A percentile compares a stretch with the other conserved stretches of the same genome.
These are phyloP conservation scores for Hansenula anomala DNA, from an alignment of 1,139 yeast genomes.

Conservation along the genomic window DNA sequence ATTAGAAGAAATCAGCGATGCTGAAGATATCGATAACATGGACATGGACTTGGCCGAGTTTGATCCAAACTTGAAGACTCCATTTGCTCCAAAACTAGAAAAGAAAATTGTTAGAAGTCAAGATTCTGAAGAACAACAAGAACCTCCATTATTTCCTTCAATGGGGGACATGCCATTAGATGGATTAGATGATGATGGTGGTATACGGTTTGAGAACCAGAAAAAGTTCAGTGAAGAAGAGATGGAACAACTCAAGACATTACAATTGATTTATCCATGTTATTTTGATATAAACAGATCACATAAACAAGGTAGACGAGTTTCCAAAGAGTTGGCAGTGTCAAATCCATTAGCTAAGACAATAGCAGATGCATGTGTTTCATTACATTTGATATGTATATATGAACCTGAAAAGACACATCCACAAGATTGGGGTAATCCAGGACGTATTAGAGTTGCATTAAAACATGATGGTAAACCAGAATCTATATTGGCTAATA, in stretches of 20 bases:
- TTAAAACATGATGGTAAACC: conserved; percentile 46
- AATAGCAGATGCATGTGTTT: conserved; percentile 57
- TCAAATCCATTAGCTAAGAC: conserved; percentile 84
- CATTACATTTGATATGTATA: conserved; percentile 33
- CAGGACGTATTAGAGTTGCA: conserved; percentile 84
- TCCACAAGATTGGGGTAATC: conserved; percentile 97
- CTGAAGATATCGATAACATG: conserved; percentile 82
- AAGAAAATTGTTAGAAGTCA: conserved; percentile 63
- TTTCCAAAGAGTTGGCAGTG: conserved; percentile 61
- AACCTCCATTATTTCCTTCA: conserved; percentile 15
- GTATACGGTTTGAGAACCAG: conserved; percentile 20
- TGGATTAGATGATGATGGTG: conserved; percentile 12
- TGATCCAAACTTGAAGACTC: conserved; percentile 68
- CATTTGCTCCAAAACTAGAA: conserved; percentile 63
- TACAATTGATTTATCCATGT: conserved; percentile 83
- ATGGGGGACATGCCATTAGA: not conserved
- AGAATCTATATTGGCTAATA: conserved; percentile 27
- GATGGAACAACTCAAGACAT: conserved; percentile 51
- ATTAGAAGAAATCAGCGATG: conserved; percentile 78
- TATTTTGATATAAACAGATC: conserved; percentile 81
- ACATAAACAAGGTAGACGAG: conserved; percentile 81
- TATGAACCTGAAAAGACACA: conserved; percentile 82
- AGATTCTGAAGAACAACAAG: conserved; percentile 36
- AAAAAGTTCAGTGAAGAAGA: conserved; percentile 27
- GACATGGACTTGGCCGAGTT: conserved; percentile 92